Evolutionary conservation across 257 asterid species (phyloP).

Genomic region (Ophiorrhiza pumila): DNA sequence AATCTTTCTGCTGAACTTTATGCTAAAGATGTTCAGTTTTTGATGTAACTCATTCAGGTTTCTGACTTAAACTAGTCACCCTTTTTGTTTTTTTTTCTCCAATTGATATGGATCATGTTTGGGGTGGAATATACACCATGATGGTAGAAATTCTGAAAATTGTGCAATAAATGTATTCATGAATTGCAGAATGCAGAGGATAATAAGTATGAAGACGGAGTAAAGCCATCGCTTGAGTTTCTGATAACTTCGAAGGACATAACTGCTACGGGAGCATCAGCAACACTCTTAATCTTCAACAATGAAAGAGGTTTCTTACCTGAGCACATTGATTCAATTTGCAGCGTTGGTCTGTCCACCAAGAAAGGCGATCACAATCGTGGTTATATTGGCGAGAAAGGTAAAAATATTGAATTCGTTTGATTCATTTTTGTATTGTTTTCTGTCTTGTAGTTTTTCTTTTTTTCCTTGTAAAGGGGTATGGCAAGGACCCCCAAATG

Average conservation of each 20-base stretch:
- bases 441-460: no score
- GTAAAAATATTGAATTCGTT: constrained; percentile 11
- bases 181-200: constrained; percentile 39
- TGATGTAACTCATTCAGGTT: constrained; percentile 42
- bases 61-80: neutral
- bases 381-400: constrained; percentile 45
- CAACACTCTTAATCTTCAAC: constrained; percentile 33
- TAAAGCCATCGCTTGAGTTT: constrained; percentile 31
- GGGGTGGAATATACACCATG: no score
- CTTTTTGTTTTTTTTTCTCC: no score
- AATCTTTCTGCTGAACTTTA: constrained; percentile 40
- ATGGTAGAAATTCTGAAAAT: neutral
- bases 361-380: constrained; percentile 34
- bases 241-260: constrained; percentile 37
- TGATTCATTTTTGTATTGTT: no score
- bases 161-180: neutral
- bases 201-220: constrained; percentile 30
- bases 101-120: neutral
- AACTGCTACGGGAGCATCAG: constrained; percentile 31
- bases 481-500: no score
- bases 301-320: constrained; percentile 35
- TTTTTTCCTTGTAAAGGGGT: no score
- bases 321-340: constrained; percentile 32
- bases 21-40: constrained; percentile 33
- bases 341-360: constrained; percentile 38